phyloP scores from a whole-genome alignment of 345 rosid genomes.

The Combretum micranthum region DNA sequence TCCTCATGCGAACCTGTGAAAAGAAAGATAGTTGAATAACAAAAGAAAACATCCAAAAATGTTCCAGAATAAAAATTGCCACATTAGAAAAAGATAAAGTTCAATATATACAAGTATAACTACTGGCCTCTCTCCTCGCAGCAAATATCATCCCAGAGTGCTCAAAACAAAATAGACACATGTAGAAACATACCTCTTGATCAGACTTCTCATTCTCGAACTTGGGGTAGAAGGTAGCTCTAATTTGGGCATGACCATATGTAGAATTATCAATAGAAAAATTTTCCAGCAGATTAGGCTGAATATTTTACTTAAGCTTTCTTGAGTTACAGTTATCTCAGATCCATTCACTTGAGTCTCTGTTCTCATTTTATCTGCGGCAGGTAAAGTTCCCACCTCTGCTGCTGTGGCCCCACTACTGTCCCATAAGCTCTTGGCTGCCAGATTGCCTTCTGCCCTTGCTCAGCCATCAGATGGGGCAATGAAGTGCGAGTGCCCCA shows the following conservation, averaged over 20 bases:
- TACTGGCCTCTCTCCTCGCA: neutral
- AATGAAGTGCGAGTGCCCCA: slow-evolving; percentile 17
- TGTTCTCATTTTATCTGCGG: slow-evolving; percentile 16
- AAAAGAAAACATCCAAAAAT: neutral
- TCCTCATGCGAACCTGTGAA: slow-evolving; percentile 68
- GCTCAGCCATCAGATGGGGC: slow-evolving; percentile 10
- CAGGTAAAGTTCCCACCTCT: slow-evolving; percentile 19
- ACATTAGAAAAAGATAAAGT: too few relatives aligned
- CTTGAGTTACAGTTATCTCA: slow-evolving; percentile 16
- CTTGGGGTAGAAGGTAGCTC: slow-evolving; percentile 97
- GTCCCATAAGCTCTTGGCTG: slow-evolving; percentile 55
- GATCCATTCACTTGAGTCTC: slow-evolving; percentile 14
- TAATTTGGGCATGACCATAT: slow-evolving; percentile 62
- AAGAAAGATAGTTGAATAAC: neutral
- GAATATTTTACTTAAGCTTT: slow-evolving; percentile 41
- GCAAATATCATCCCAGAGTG: neutral
- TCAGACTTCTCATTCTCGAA: slow-evolving; percentile 98
- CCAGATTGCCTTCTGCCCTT: slow-evolving; percentile 31
- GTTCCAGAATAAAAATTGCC: neutral
- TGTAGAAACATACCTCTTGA: slow-evolving; percentile 59
- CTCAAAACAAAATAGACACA: neutral
- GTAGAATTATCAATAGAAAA: slow-evolving; percentile 62
- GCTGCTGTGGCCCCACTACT: slow-evolving; percentile 25
- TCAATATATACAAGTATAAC: too few relatives aligned
- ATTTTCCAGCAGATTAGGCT: slow-evolving; percentile 37